Percentiles rank a stretch among this genome's conserved stretches.
Conservation (phyloP, 345 rosid genomes). For the Eucalyptus lansdowneana region DNA sequence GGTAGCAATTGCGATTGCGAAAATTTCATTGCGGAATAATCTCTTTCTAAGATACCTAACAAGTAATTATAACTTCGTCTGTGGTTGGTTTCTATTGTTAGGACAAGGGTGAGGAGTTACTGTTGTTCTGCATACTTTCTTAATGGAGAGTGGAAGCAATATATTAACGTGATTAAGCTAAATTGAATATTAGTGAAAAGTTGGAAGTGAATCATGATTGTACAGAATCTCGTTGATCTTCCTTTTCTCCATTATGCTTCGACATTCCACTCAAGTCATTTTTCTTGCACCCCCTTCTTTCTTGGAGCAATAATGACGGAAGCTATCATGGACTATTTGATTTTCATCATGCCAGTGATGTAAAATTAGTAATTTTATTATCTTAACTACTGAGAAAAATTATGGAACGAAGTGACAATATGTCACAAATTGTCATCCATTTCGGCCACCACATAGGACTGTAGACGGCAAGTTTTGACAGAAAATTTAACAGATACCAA, state of each 20-base stretch:
- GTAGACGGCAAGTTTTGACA: neutral
- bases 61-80: neutral
- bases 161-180: neutral
- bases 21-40: neutral
- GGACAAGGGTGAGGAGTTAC: neutral
- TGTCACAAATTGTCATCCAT: neutral
- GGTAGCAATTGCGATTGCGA: neutral
- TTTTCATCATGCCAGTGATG: neutral
- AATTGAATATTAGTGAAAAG: neutral
- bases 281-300: neutral
- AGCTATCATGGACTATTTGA: neutral
- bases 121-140: neutral
- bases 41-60: neutral
- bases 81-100: neutral
- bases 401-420: neutral
- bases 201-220: neutral
- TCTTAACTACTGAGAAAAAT: neutral
- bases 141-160: neutral
- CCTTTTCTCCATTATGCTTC: neutral
- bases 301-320: neutral
- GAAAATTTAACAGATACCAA: neutral
- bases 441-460: neutral
- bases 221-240: neutral
- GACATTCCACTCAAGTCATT: neutral
- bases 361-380: neutral